phyloP scores from a whole-genome alignment of 2,329 filamentous ascomycete genomes.

The Aphanocladium album region DNA sequence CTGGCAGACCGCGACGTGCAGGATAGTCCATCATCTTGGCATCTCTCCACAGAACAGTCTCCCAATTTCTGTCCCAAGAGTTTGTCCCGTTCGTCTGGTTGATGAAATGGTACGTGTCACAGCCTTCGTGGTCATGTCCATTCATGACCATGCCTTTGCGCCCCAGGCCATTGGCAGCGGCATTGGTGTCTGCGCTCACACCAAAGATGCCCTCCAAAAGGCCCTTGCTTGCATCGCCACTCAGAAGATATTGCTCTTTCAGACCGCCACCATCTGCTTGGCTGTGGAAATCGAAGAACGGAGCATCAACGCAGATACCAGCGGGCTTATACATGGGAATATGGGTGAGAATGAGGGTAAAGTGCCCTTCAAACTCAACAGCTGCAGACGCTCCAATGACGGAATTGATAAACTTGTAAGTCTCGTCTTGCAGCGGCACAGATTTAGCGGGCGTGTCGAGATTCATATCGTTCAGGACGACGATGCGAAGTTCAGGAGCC shows the following conservation, averaged over 20 bases:
- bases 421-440: constrained; percentile 63
- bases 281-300: constrained; percentile 74
- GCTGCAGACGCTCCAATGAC: constrained; percentile 58
- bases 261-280: constrained; percentile 64
- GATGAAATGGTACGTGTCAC: constrained; percentile 80
- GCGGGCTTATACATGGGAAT: constrained; percentile 81
- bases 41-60: constrained; percentile 43
- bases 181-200: constrained; percentile 58
- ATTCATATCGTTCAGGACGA: constrained; percentile 90
- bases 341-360: constrained; percentile 85
- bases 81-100: constrained; percentile 51
- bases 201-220: constrained; percentile 84
- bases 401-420: constrained; percentile 70
- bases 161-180: constrained; percentile 57
- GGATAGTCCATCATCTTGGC: constrained; percentile 38
- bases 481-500: constrained; percentile 67
- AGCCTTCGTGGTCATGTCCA: constrained; percentile 93
- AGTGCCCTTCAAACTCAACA: constrained; percentile 58
- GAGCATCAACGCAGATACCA: constrained; percentile 78
- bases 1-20: constrained; percentile 44
- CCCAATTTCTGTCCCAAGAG: constrained; percentile 42
- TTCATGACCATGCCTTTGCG: constrained; percentile 77
- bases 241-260: constrained; percentile 88
- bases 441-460: constrained; percentile 77
- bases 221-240: constrained; percentile 62